These are phyloP conservation scores for Colletotrichum tamarilloi DNA, from an alignment of 2,329 filamentous ascomycete species.

Conservation along the genomic window DNA sequence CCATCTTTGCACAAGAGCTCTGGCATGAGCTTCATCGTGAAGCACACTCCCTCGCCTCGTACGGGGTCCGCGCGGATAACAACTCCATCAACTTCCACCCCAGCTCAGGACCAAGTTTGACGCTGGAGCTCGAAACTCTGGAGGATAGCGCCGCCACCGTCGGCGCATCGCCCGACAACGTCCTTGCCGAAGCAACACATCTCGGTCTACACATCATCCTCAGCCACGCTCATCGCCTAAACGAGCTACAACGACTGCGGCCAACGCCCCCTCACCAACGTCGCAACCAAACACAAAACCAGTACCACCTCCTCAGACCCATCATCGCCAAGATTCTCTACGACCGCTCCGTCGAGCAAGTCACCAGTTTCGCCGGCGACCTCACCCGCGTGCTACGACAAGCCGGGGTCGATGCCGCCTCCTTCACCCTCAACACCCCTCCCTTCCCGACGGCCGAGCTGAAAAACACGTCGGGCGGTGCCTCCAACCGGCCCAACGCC, in stretches of 20 bases:
- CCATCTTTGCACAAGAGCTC: constrained; percentile 85
- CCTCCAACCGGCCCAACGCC: constrained; percentile 50
- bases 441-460: constrained; percentile 44
- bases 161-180: constrained; percentile 53
- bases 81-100: constrained; percentile 67
- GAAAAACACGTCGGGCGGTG: constrained; percentile 40
- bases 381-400: constrained; percentile 57
- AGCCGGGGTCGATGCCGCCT: constrained; percentile 56
- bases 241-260: constrained; percentile 75
- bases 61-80: constrained; percentile 74
- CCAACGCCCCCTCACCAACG: constrained; percentile 55
- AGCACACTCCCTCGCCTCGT: constrained; percentile 76
- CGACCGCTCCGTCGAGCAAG: constrained; percentile 51
- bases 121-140: constrained; percentile 68
- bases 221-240: constrained; percentile 81
- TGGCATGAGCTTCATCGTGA: constrained; percentile 92
- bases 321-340: constrained; percentile 62
- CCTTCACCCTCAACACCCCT: constrained; percentile 55
- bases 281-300: constrained; percentile 55
- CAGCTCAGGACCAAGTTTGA: constrained; percentile 65
- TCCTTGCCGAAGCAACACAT: constrained; percentile 73
- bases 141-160: constrained; percentile 42
- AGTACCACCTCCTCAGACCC: constrained; percentile 63
- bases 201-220: constrained; percentile 81
- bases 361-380: constrained; percentile 54